Percentiles rank a stretch among this genome's conserved stretches.
Conservation (phyloP, 129 eudicot genomes). For the Saussurea involucrata region DNA sequence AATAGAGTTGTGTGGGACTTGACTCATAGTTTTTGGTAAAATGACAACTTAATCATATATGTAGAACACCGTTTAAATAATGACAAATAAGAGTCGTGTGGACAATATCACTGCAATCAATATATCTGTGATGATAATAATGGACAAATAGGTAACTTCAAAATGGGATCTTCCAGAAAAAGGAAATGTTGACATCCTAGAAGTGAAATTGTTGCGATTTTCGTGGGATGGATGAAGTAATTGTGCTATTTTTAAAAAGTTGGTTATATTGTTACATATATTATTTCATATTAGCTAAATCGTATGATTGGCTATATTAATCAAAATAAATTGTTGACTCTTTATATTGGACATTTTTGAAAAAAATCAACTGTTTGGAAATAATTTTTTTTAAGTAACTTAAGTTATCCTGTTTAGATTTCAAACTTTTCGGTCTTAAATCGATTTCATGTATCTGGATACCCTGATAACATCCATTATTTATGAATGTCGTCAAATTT, state of each 20-base stretch:
- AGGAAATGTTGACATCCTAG: neutral
- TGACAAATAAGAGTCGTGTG: neutral
- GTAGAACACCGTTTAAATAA: neutral
- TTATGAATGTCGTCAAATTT: neutral
- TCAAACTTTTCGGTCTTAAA: neutral
- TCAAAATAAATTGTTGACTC: neutral
- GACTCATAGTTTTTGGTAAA: neutral
- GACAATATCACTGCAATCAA: neutral
- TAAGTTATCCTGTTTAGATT: neutral
- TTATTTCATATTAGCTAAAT: slow-evolving; percentile 1
- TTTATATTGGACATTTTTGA: neutral
- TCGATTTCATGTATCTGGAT: neutral
- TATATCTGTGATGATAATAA: neutral
- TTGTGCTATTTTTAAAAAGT: neutral
- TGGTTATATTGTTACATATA: neutral
- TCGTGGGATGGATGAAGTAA: neutral
- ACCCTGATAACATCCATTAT: neutral
- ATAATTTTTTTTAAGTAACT: neutral
- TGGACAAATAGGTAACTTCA: neutral
- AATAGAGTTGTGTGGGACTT: neutral
- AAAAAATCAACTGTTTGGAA: neutral
- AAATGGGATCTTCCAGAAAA: neutral
- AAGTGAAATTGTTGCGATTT: neutral
- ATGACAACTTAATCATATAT: neutral
- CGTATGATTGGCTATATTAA: neutral